Conservation (phyloP, 306 rosid species). For the Lathyrus sativus region DNA sequence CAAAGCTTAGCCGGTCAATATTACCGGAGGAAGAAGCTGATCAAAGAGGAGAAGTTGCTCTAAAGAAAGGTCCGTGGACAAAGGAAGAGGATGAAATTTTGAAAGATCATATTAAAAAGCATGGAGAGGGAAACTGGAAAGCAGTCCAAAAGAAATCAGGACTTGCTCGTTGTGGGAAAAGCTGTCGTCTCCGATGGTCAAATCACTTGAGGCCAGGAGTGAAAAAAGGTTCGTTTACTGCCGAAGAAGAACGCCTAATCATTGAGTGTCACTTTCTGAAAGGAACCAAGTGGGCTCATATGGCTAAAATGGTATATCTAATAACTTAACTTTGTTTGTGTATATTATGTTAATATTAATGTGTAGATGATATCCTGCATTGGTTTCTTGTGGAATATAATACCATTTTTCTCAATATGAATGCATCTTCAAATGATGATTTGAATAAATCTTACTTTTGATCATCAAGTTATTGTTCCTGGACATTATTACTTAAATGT, state of each 20-base stretch:
- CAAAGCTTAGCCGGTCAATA: too few species aligned
- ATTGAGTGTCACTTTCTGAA: slow-evolving; percentile 62
- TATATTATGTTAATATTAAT: slow-evolving; percentile 19
- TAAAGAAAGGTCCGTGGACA: slow-evolving; percentile 93
- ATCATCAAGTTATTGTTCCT: neutral
- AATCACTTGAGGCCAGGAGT: slow-evolving; percentile 83
- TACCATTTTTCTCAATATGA: too few species aligned
- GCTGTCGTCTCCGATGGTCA: slow-evolving; percentile 90
- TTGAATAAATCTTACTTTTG: too few species aligned
- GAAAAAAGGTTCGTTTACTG: slow-evolving; percentile 70
- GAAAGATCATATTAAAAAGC: slow-evolving; percentile 66
- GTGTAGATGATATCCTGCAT: too few species aligned
- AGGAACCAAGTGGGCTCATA: slow-evolving; percentile 92
- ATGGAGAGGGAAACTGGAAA: slow-evolving; percentile 90
- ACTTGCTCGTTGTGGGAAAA: slow-evolving; percentile 80
- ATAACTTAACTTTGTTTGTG: neutral
- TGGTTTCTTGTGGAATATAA: too few species aligned
- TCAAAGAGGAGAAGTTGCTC: slow-evolving; percentile 44
- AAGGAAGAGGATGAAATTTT: slow-evolving; percentile 76
- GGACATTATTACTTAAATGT: too few species aligned
- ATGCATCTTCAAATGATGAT: too few species aligned
- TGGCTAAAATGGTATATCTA: slow-evolving; percentile 65
- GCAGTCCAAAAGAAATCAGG: slow-evolving; percentile 77
- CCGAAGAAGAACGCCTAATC: slow-evolving; percentile 64
- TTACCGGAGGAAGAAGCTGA: too few species aligned